Evolutionary conservation across 2,329 filamentous ascomycete genomes (phyloP), one percentile per base, ranked within the genome.

Genomic region (Bertia moriformis): DNA sequence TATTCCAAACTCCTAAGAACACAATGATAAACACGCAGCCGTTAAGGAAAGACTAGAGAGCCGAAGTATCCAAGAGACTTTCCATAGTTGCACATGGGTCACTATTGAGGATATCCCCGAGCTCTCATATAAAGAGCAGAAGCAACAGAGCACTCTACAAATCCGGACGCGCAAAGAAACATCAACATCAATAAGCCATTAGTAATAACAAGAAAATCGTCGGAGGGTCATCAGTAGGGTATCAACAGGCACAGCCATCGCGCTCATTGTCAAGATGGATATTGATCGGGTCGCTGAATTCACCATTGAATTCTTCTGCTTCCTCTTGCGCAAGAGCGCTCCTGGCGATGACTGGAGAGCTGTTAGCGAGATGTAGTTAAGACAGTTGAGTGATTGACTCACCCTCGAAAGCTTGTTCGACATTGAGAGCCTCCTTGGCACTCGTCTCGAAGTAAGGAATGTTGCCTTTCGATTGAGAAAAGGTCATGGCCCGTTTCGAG

Each of bases 401-500:
- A 74, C 71, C 69, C 55, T 76, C 71, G 48, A 85, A 85, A 36
- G 80, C 80, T 55, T 84, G 87, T 62, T 98, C 91, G 33, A 98
- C 91, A 55, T 98, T 98, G 63, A 95, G 83, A 43, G 89, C 91
- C 61, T 98, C 91, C 68, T 98, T 98, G 44, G 91, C 91, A 62
- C 88, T 95, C 14, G 91, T 98, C 74, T 98, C 91, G 54, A 98
- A 98, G 63, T 98, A 98, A 14, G 91, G 91, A 47, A 98, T 95
- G 43, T 86, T 86, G 37, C 89, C 89, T 64, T 96, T 95, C 41
- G 86, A 93, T 61, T 95, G 87, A 62, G 91, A 98, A 60, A 95
- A 98, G 13, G 89, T 88, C 32, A 35, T 35, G 15, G 32, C 32
- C 7, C 32, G 32, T 17, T 35, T 35, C 32, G 32, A 35, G 17